These are phyloP conservation scores for Arctostaphylos glauca DNA, from an alignment of 148 eudicot genomes.

Conservation along the genomic window DNA sequence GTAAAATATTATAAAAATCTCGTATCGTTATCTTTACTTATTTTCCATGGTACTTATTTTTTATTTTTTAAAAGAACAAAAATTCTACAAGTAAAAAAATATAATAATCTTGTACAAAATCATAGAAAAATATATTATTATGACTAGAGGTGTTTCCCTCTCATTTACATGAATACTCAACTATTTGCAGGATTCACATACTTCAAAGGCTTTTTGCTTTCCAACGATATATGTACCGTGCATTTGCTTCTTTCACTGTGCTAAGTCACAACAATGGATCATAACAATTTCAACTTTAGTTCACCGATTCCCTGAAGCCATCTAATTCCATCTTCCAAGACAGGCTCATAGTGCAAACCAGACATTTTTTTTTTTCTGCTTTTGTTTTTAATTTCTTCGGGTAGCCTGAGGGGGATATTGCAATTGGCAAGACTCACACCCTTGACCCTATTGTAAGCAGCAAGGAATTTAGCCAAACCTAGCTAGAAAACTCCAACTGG, in stretches of 20 bases:
- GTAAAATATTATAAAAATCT: no score
- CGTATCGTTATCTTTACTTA: no score
- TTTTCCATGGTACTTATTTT: no score
- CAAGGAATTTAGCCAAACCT: background rate
- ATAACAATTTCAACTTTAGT: background rate
- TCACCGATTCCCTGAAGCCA: background rate
- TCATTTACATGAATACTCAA: background rate
- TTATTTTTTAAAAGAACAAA: no score
- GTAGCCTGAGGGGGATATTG: background rate
- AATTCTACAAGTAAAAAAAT: no score
- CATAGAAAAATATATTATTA: no score
- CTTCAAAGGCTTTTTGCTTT: background rate
- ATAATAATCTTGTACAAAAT: no score
- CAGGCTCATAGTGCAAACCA: background rate
- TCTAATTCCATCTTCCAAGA: background rate
- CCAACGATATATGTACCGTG: background rate
- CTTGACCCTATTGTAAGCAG: background rate
- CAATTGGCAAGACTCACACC: background rate
- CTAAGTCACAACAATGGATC: background rate
- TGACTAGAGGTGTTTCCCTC: no score
- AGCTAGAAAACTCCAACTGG: background rate
- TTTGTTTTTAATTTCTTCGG: background rate
- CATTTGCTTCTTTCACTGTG: background rate
- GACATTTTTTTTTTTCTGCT: background rate
- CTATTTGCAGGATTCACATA: background rate